Percentiles rank a stretch among this genome's conserved stretches.
These are phyloP conservation scores for Dendrocalamus latiflorus DNA, from an alignment of 202 grass and related monocot genomes.

Conservation along the genomic window DNA sequence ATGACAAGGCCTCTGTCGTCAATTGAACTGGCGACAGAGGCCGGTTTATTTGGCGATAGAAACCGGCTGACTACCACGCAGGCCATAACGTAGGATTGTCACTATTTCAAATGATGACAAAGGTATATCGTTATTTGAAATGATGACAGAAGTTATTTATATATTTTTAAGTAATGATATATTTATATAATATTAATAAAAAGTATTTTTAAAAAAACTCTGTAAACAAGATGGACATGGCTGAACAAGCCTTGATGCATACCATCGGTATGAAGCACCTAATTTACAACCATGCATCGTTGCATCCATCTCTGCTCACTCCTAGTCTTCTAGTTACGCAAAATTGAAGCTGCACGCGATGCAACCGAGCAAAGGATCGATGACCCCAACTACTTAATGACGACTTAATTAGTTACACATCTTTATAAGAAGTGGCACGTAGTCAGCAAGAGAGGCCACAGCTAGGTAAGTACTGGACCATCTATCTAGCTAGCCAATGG, in stretches of 20 bases:
- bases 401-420: background rate
- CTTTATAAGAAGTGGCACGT: conserved; percentile 30
- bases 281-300: conserved; percentile 36
- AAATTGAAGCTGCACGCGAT: background rate
- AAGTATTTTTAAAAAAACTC: too few relatives aligned
- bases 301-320: conserved; percentile 15
- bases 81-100: too few relatives aligned
- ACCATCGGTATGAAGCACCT: conserved; percentile 40
- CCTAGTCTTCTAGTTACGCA: background rate
- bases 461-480: background rate
- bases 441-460: background rate
- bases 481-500: background rate
- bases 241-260: conserved; percentile 6
- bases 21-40: too few relatives aligned
- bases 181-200: too few relatives aligned
- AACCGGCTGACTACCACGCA: too few relatives aligned
- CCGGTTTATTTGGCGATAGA: too few relatives aligned
- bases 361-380: background rate
- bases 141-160: too few relatives aligned
- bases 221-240: conserved; percentile 24
- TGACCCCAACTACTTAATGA: conserved; percentile 23
- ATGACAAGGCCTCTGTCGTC: too few relatives aligned
- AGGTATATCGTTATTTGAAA: too few relatives aligned
- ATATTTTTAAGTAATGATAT: too few relatives aligned
- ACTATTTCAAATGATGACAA: too few relatives aligned